These are phyloP conservation scores for Entonaema liquescens DNA, from an alignment of 495 filamentous ascomycete species.

Conservation along the genomic window DNA sequence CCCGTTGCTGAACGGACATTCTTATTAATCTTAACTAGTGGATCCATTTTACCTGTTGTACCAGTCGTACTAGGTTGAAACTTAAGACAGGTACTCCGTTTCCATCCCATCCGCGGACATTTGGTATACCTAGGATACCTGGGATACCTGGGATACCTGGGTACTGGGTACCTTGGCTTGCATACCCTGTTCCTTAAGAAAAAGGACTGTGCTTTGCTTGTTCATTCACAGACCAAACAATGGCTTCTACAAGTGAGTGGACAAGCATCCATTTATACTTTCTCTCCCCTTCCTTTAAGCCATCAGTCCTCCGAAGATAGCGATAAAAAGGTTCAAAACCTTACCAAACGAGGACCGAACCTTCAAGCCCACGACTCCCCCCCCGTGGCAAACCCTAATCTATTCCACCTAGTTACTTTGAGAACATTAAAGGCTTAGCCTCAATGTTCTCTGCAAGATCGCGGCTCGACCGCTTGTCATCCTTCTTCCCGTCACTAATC, in stretches of 20 bases:
- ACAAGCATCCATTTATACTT: slow-evolving; percentile 39
- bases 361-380: slow-evolving; percentile 4
- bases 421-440: slow-evolving; percentile 16
- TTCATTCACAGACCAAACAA: slow-evolving; percentile 22
- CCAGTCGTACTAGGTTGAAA: slow-evolving; percentile 9
- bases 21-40: slow-evolving; percentile 40
- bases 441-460: slow-evolving; percentile 36
- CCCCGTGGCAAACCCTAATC: slow-evolving; percentile 10
- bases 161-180: slow-evolving; percentile 26
- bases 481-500: slow-evolving; percentile 47
- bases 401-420: slow-evolving; percentile 3
- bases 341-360: slow-evolving; percentile 7
- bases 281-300: slow-evolving; percentile 7
- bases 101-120: slow-evolving; percentile 29
- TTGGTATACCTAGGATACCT: background rate
- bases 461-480: slow-evolving; percentile 42
- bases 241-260: slow-evolving; percentile 40
- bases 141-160: slow-evolving; percentile 9
- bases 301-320: slow-evolving; percentile 6
- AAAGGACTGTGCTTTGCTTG: slow-evolving; percentile 30
- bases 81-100: slow-evolving; percentile 29
- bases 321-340: slow-evolving; percentile 1
- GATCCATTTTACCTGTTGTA: slow-evolving; percentile 14
- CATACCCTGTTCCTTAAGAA: slow-evolving; percentile 19
- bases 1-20: slow-evolving; percentile 21